Base-by-base conservation (phyloP, 768 basidiomycete genomes). In the Coprinopsis cinerea region DNA sequence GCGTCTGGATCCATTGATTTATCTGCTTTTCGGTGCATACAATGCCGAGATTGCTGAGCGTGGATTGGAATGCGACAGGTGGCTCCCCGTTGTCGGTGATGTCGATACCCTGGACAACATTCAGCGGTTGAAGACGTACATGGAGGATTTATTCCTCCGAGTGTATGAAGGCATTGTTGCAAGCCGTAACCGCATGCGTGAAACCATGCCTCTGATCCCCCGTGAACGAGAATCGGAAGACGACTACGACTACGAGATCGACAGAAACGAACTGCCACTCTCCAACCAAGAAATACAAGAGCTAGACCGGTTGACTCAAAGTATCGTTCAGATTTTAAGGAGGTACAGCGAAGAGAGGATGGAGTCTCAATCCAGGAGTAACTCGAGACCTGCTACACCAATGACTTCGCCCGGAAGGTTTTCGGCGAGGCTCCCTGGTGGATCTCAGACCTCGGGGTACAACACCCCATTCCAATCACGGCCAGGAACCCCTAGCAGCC, bases 11-110 rank as follows among this genome's bases (percentile, higher is more conserved):
- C 88, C 88, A 7, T 73, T 97, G 74, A 85, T 85, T 3, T 95
- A 93, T 63, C 75, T 95, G 64, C 74, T 97, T 10, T 95, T 97
- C 58, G 94, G 93, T 4, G 92, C 92, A 0, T 82, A 90, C 64
- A 77, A 83, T 44, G 75, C 93, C 25, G 67, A 79, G 52, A 81
- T 87, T 35, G 79, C 79, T 0, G 77, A 81, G 32, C 75, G 78
- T 15, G 90, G 92, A 4, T 64, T 97, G 44, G 83, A 86, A 59
- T 93, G 91, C 59, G 94, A 97, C 59, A 82, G 79, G 37, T 97
- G 94, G 93, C 68, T 97, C 10, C 90, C 92, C 18, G 76, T 94
- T 40, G 74, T 84, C 30, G 88, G 88, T 34, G 79, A 84, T 54
- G 57, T 84, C 44, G 75, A 85, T 57, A 78, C 81, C 1, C 66